phyloP scores from a whole-genome alignment of 331 rosid species.

The Stylosanthes scabra region DNA sequence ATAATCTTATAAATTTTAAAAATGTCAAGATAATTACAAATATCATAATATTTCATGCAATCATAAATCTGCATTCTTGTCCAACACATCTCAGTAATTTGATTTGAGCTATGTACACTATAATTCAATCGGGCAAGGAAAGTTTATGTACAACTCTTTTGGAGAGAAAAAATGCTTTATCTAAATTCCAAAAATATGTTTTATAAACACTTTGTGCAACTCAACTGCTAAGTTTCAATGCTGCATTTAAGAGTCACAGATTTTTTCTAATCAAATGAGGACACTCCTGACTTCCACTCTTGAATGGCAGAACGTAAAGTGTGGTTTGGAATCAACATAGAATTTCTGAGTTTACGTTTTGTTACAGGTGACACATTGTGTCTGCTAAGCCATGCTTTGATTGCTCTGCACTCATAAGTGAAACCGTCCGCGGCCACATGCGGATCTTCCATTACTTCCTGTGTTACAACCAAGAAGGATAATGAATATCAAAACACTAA shows the following conservation, averaged over 20 bases:
- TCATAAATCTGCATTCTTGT: conserved; percentile 16
- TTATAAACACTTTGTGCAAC: conserved; percentile 30
- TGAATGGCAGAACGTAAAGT: conserved; percentile 83
- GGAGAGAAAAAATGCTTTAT: not conserved
- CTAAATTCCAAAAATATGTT: conserved; percentile 6
- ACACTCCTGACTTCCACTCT: conserved; percentile 72
- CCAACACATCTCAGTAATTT: conserved; percentile 9
- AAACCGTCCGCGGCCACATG: conserved; percentile 91
- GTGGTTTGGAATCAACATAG: conserved; percentile 71
- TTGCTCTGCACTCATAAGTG: conserved; percentile 81
- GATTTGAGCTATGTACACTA: not conserved
- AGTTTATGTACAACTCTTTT: conserved; percentile 1
- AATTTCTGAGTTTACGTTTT: conserved; percentile 63
- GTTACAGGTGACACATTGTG: conserved; percentile 83
- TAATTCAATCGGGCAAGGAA: not conserved
- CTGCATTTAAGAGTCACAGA: not conserved
- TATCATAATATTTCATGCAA: not conserved
- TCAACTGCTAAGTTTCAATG: conserved; percentile 29
- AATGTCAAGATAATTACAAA: not conserved
- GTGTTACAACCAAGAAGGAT: conserved; percentile 31
- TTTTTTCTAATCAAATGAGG: conserved; percentile 38
- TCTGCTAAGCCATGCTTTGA: conserved; percentile 87
- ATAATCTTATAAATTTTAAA: too few species aligned
- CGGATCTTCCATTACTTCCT: conserved; percentile 96
- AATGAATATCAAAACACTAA: conserved; percentile 3